Conservation (phyloP, 768 basidiomycete genomes). For the Solioccasus polychromus region DNA sequence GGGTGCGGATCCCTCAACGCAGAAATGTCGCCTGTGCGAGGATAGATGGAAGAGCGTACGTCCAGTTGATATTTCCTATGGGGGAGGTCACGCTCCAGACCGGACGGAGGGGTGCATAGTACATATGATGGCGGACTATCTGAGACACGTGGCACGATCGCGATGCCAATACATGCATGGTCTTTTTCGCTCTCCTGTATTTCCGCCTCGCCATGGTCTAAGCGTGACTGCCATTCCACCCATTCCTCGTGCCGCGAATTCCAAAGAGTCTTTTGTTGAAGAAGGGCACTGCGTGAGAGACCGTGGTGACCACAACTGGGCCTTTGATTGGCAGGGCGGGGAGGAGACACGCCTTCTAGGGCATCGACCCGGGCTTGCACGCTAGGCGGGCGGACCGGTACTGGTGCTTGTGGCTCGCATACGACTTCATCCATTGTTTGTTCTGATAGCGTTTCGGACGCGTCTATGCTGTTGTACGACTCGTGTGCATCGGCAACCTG, state of each 20-base stretch:
- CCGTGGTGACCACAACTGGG: slow-evolving; percentile 56
- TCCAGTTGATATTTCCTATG: slow-evolving; percentile 11
- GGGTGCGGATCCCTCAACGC: slow-evolving; percentile 58
- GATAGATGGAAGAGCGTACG: slow-evolving; percentile 37
- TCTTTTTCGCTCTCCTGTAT: neutral
- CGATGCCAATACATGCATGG: slow-evolving; percentile 30
- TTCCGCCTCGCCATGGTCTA: slow-evolving; percentile 5
- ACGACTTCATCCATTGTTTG: slow-evolving; percentile 15
- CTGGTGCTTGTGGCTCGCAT: slow-evolving; percentile 19
- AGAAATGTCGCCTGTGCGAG: slow-evolving; percentile 61
- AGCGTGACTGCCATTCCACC: slow-evolving; percentile 34
- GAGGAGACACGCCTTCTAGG: slow-evolving; percentile 3
- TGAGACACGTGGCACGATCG: neutral
- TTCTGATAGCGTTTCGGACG: slow-evolving; percentile 12
- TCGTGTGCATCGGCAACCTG: slow-evolving; percentile 12
- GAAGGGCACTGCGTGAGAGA: slow-evolving; percentile 57
- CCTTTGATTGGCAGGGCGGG: slow-evolving; percentile 28
- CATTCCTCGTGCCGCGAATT: slow-evolving; percentile 51
- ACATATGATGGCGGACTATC: slow-evolving; percentile 17
- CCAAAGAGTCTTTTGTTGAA: slow-evolving; percentile 65
- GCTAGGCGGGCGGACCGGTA: slow-evolving; percentile 18
- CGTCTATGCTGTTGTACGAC: neutral
- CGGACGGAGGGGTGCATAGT: slow-evolving; percentile 25
- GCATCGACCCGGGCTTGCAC: slow-evolving; percentile 1
- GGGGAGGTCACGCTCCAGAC: slow-evolving; percentile 30